phyloP scores from a whole-genome alignment of 495 filamentous ascomycete species.

The Penicillium subrubescens region DNA sequence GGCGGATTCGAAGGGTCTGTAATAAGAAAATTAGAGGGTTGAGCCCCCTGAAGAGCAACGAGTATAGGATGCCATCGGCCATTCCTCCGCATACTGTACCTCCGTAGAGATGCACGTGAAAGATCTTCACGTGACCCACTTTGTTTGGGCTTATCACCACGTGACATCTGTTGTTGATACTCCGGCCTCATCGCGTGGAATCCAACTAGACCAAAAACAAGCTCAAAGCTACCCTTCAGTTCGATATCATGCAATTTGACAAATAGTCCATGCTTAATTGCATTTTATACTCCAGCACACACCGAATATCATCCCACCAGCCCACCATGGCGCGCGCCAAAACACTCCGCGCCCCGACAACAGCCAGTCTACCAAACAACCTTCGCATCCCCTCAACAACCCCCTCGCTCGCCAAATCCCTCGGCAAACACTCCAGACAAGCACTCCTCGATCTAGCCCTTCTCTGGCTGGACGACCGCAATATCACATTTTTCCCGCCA shows the following conservation, averaged over 20 bases:
- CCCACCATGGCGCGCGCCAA: constrained; percentile 45
- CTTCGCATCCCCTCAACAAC: constrained; percentile 65
- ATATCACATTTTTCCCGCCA: constrained; percentile 54
- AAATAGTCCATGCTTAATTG: not conserved
- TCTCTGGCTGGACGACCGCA: constrained; percentile 70
- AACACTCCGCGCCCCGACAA: constrained; percentile 47
- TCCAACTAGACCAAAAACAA: constrained; percentile 3
- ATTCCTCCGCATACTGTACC: no score
- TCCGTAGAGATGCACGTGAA: no score
- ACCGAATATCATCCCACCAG: not conserved
- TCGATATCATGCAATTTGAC: constrained; percentile 5
- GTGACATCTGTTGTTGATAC: constrained; percentile 27
- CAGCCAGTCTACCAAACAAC: constrained; percentile 52
- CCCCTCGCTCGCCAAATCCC: constrained; percentile 61
- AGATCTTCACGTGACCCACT: not conserved
- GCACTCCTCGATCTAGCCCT: constrained; percentile 69
- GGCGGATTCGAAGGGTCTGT: no score
- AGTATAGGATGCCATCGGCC: no score
- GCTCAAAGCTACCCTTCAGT: constrained; percentile 1
- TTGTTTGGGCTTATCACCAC: constrained; percentile 23
- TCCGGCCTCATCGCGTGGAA: constrained; percentile 11
- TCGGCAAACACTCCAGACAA: constrained; percentile 68
- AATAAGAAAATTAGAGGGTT: no score
- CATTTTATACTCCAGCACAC: not conserved
- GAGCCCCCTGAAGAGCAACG: no score